A percentile compares a stretch with the other conserved stretches of the same genome.
Evolutionary conservation across 2,329 filamentous ascomycete species (phyloP).

Genomic region (Fonsecaea nubica): DNA sequence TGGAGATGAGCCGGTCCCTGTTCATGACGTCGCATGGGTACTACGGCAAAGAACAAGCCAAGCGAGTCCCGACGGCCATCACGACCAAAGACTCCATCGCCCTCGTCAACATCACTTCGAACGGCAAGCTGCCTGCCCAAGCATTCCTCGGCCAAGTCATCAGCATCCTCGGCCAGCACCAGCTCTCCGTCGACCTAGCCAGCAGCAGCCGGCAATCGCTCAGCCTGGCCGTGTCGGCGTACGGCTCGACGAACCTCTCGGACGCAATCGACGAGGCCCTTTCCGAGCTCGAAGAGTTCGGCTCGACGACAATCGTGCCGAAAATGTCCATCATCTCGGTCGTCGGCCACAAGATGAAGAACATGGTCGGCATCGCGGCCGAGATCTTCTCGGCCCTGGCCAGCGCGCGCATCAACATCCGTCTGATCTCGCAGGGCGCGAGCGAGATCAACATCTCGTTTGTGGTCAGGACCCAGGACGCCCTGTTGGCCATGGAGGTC

Average conservation of each 20-base stretch:
- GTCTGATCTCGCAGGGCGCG: slow-evolving; percentile 99
- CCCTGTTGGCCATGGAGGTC: slow-evolving; percentile 91
- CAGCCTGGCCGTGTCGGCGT: slow-evolving; percentile 84
- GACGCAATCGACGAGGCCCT: slow-evolving; percentile 70
- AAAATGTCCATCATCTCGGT: slow-evolving; percentile 95
- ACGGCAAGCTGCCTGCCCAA: slow-evolving; percentile 93
- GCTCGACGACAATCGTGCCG: slow-evolving; percentile 84
- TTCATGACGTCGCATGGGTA: slow-evolving; percentile 57
- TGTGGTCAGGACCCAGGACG: slow-evolving; percentile 89
- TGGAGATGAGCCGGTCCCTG: slow-evolving; percentile 47
- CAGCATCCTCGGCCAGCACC: slow-evolving; percentile 82
- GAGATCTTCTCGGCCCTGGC: slow-evolving; percentile 94
- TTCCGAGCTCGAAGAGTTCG: slow-evolving; percentile 76
- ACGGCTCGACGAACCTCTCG: slow-evolving; percentile 62
- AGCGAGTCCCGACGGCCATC: slow-evolving; percentile 77
- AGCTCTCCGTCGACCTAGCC: slow-evolving; percentile 91
- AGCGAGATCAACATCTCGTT: slow-evolving; percentile 99
- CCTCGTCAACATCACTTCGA: slow-evolving; percentile 96
- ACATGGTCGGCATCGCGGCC: slow-evolving; percentile 92
- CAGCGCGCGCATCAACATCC: slow-evolving; percentile 92
- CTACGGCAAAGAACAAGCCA: slow-evolving; percentile 57
- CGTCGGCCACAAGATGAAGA: slow-evolving; percentile 94
- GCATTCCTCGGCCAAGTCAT: slow-evolving; percentile 97
- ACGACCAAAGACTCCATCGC: slow-evolving; percentile 97
- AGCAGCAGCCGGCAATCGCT: slow-evolving; percentile 91